Evolutionary conservation across 108 stramenopile genomes (phyloP).

Genomic region (Nitzschia sp.): DNA sequence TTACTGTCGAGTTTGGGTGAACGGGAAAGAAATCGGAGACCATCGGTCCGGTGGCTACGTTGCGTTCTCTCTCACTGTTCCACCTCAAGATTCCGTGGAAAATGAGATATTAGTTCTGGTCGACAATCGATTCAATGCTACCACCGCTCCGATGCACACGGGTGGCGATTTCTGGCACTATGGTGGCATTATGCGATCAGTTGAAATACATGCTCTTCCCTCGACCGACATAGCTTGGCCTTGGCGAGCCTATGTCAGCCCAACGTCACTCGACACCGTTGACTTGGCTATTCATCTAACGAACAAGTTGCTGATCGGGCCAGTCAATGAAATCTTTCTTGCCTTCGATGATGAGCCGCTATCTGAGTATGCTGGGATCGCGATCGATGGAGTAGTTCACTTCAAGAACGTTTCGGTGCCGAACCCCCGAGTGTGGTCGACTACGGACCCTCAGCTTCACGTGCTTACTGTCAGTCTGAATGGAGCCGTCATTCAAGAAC

Average conservation of each 20-base stretch:
- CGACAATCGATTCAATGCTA: constrained; percentile 33
- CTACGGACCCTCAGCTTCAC: constrained; percentile 6
- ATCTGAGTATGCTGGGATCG: background rate
- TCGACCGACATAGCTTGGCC: background rate
- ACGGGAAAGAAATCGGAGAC: constrained; percentile 31
- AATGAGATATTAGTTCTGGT: constrained; percentile 21
- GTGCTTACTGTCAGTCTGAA: constrained; percentile 5
- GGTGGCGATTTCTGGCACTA: constrained; percentile 37
- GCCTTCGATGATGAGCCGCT: background rate
- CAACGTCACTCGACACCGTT: background rate
- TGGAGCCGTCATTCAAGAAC: constrained; percentile 6
- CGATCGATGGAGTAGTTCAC: constrained; percentile 4
- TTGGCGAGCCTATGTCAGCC: constrained; percentile 9
- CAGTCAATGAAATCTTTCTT: constrained; percentile 1
- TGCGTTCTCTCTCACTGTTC: constrained; percentile 20
- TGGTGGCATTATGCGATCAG: constrained; percentile 23
- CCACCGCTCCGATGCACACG: constrained; percentile 34
- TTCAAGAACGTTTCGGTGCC: constrained; percentile 2
- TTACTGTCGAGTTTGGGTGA: constrained; percentile 34
- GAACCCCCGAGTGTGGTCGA: constrained; percentile 14
- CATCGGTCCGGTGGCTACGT: constrained; percentile 34
- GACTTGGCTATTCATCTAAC: constrained; percentile 8
- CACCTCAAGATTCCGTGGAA: background rate
- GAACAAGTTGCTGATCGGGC: background rate
- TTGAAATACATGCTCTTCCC: constrained; percentile 18